Conservation (phyloP, 495 filamentous ascomycete species). For the Penicillium antarcticum region DNA sequence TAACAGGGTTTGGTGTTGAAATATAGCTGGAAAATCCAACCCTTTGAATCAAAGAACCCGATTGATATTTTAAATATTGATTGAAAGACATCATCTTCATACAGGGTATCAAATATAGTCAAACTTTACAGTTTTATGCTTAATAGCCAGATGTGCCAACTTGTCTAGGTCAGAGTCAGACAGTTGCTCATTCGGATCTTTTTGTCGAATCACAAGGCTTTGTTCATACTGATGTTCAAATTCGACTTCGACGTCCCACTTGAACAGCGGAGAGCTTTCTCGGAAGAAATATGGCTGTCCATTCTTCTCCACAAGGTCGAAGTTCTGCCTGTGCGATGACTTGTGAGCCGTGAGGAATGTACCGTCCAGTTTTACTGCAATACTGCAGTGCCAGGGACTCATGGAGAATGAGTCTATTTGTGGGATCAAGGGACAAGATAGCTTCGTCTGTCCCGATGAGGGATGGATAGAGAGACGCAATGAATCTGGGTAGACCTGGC, state of each 20-base stretch:
- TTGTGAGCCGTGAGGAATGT: constrained; percentile 3
- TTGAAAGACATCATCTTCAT: too few species aligned
- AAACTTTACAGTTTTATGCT: constrained; percentile 1
- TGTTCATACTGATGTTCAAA: constrained; percentile 2
- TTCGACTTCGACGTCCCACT: neutral
- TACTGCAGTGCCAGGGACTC: constrained; percentile 8
- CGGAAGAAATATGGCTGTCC: constrained; percentile 4
- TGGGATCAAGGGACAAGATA: constrained; percentile 2
- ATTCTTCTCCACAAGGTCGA: neutral
- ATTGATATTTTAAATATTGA: too few species aligned
- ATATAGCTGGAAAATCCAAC: too few species aligned
- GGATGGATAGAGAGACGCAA: constrained; percentile 5
- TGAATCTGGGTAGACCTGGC: constrained; percentile 5
- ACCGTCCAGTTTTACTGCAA: neutral
- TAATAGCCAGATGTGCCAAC: constrained; percentile 2
- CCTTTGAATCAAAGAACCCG: too few species aligned
- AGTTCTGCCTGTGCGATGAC: neutral
- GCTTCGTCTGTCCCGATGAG: constrained; percentile 3
- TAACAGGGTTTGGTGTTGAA: too few species aligned
- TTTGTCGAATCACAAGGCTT: neutral
- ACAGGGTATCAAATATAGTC: neutral
- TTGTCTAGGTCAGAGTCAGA: constrained; percentile 5
- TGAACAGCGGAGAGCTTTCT: neutral
- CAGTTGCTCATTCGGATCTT: neutral
- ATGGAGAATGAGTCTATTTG: constrained; percentile 2